Evolutionary conservation across 139 green algal genomes (phyloP).

Genomic region (Astrephomene gubernaculifera): DNA sequence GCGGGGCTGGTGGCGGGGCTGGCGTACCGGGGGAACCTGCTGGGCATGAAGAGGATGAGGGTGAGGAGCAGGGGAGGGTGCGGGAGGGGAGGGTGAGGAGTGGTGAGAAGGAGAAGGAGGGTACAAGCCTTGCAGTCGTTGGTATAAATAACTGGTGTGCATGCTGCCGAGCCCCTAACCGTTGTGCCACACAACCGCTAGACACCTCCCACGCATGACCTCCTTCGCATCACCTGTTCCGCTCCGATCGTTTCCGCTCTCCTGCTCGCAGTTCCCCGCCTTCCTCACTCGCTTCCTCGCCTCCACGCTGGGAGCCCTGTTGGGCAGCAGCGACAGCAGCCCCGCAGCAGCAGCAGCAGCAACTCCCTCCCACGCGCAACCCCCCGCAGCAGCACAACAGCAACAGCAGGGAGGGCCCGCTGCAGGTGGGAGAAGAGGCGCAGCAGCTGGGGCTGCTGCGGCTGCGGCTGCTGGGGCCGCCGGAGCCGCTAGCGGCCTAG

Average conservation of each 20-base stretch:
- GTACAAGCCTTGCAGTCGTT: neutral
- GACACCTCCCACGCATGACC: neutral
- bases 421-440: neutral
- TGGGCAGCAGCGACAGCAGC: conserved; percentile 24
- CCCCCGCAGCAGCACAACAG: no score
- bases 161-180: neutral
- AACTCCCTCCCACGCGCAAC: no score
- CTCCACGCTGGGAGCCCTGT: conserved; percentile 3
- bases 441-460: neutral
- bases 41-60: conserved; percentile 31
- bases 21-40: conserved; percentile 69
- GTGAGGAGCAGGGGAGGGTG: neutral
- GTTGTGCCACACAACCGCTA: neutral
- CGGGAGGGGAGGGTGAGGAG: neutral
- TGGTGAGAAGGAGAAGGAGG: neutral
- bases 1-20: conserved; percentile 60
- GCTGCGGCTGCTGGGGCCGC: neutral
- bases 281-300: conserved; percentile 19
- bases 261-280: conserved; percentile 18
- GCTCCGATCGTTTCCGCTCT: neutral
- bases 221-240: neutral
- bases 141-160: neutral
- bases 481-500: neutral
- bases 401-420: no score
- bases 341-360: no score